Evolutionary conservation across 805 yeast genomes (phyloP), one percentile per base, ranked within the genome.

Genomic region (Lachancea lanzarotensis): DNA sequence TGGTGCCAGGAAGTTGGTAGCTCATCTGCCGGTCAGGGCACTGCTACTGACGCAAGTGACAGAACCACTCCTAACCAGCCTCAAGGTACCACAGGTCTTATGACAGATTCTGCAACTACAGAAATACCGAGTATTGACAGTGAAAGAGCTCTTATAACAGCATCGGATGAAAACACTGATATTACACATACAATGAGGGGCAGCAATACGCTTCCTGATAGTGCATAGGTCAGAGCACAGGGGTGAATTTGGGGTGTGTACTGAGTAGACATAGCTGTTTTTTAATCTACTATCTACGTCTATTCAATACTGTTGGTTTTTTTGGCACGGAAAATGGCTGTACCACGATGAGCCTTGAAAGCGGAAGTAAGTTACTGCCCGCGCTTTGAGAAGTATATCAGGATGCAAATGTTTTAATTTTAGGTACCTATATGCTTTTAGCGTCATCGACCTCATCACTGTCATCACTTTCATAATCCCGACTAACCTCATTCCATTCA

Each of bases 401-500:
- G 42, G 27, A 31, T 30, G 42, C 35, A 17, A 32, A 17, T 15
- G 19, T 25, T 33, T 11, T 40, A 13, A 12, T 25, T 33, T 11
- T 40, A 13, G 5, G 9, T 12, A 40, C 38, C 43, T 44, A 44
- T 25, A 30, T 34, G 9, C 38, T 42, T 35, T 36, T 32, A 18
- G 35, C 56, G 40, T 70, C 74, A 39, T 70, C 74, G 15, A 69
- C 69, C 42, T 72, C 78, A 44, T 73, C 78, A 7, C 67, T 65
- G 20, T 56, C 57, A 45, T 67, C 71, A 45, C 71, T 68, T 30
- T 70, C 75, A 36, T 69, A 66, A 20, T 78, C 83, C 8, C 76
- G 84, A 34, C 82, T 82, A 29, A 81, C 85, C 35, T 79, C 89
- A 31, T 74, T 74, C 98, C 98, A 91, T 55, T 89, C 93, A 22